Base-by-base conservation (phyloP, 176 grass and related monocot species). In the Triticum turgidum region DNA sequence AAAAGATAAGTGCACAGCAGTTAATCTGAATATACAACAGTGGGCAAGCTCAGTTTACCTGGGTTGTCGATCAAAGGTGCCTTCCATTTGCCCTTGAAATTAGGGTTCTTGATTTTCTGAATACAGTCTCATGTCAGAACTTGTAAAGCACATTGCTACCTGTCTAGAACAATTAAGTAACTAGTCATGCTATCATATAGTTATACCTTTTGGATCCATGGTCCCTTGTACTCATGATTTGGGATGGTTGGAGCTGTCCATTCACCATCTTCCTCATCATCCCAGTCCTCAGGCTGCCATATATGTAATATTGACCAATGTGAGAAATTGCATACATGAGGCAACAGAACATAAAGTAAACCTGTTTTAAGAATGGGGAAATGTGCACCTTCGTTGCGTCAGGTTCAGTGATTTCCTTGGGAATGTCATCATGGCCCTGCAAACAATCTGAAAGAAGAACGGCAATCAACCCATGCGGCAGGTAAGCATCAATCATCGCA, bases 61-160 rank as follows among this genome's bases (percentile, higher is more conserved):
- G 97, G 97, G 67, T 99, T 99, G 70, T 91, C 90, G 56, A 99
- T 96, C 88, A 99, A 77, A 79, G 94, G 94, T 68, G 97, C 97
- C 90, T 93, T 96, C 97, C 97, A 99, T 79, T 94, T 96, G n/a
- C 97, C 97, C 80, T 99, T 87, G 92, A 90, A 99, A 67, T 89
- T 89, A 24, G 94, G 97, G 79, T 99, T 99, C 94, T 96, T 96
- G 78, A 96, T 99, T 93, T 94, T 94, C 97, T 99, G 76, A 61
- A 58, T 11, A 52, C 41, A 14, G 20, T 79, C 9, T 66, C 3
- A 61, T 76, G 29, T 61, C 66, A 86, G 76, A 47, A 86, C 3
- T 77, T 33, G 25, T 25, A 14, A 54, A 13, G 12, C 13, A 84
- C 75, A 54, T 29, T 77, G 45, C 13, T 58, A 70, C 7, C 27